Evolutionary conservation across 2,329 filamentous ascomycete genomes (phyloP), one percentile per base, ranked within the genome.

Genomic region (Claviceps sp.): DNA sequence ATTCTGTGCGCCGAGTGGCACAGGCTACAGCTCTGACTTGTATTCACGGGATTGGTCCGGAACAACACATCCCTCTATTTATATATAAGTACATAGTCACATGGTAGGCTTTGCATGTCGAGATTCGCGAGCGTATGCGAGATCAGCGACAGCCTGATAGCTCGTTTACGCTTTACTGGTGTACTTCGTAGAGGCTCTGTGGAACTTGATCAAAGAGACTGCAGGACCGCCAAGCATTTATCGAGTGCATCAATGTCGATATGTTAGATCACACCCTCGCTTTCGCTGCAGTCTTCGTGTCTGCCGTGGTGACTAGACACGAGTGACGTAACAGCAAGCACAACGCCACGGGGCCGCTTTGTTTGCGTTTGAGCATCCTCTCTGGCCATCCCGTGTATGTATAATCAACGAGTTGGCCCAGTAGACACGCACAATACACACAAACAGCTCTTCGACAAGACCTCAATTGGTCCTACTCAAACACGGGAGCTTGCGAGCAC

Each of bases 281-380:
- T 14, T 43, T 22, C 16, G 42, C 39, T 34, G 19, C 39, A 43
- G 48, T 43, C 50, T 52, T 52, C 50, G 44, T 52, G 45, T 52
- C 50, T 52, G 50, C 45, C 44, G 50, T 52, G 50, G 8, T 38
- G 34, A 26, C 45, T 19, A 40, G 44, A 39, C 26, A 7, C 26
- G 24, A 47, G 30, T 30, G 19, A 17, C 17, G 47, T 19, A 34
- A 48, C 37, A 13, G 17, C 46, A 30, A 30, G 8, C 37, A 19
- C 26, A 37, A 37, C 3, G 24, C n/a, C 44, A 37, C 13, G 10
- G 30, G 30, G 2, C 19, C 40, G 37, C 30, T 26, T 34, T 40
- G 50, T 48, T 40, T 43, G 37, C 39, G 24, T 48, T 38, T 47
- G 38, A 16, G 43, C 43, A 51, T 19, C 10, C 38, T 48, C 17